Conservation (phyloP, 805 yeast species). For the Ogataea polymorpha region DNA sequence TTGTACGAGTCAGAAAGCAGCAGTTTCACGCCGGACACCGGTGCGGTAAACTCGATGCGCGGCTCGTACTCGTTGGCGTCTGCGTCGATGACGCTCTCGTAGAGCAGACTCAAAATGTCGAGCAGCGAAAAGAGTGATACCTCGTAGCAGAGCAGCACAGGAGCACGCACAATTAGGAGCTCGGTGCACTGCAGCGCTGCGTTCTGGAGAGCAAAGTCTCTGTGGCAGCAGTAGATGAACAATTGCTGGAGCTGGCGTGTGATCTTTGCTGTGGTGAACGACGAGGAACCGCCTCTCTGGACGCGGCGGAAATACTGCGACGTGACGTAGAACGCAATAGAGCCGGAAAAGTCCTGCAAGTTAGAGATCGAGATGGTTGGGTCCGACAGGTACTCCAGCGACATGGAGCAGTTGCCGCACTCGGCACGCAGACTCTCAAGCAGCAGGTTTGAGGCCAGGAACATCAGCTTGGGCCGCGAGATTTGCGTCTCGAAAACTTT, state of each 20-base stretch:
- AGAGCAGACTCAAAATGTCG: constrained; percentile 74
- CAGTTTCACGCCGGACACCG: constrained; percentile 44
- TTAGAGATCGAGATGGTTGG: constrained; percentile 71
- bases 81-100: constrained; percentile 78
- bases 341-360: constrained; percentile 64
- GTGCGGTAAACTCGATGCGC: constrained; percentile 54
- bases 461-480: constrained; percentile 79
- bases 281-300: constrained; percentile 49
- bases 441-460: constrained; percentile 75
- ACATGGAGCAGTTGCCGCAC: constrained; percentile 78
- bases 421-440: constrained; percentile 77
- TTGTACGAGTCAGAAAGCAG: constrained; percentile 69
- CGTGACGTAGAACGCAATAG: constrained; percentile 58
- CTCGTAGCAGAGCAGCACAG: constrained; percentile 76
- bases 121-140: constrained; percentile 71
- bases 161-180: constrained; percentile 58
- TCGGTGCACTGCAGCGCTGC: constrained; percentile 80
- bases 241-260: constrained; percentile 70
- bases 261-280: constrained; percentile 54
- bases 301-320: constrained; percentile 52
- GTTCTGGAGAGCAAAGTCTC: constrained; percentile 69
- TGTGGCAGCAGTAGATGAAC: constrained; percentile 71
- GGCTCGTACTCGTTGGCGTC: constrained; percentile 86
- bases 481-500: constrained; percentile 40
- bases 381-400: constrained; percentile 78